phyloP scores from a whole-genome alignment of 2,329 filamentous ascomycete genomes.

The Trichoderma hamatum region DNA sequence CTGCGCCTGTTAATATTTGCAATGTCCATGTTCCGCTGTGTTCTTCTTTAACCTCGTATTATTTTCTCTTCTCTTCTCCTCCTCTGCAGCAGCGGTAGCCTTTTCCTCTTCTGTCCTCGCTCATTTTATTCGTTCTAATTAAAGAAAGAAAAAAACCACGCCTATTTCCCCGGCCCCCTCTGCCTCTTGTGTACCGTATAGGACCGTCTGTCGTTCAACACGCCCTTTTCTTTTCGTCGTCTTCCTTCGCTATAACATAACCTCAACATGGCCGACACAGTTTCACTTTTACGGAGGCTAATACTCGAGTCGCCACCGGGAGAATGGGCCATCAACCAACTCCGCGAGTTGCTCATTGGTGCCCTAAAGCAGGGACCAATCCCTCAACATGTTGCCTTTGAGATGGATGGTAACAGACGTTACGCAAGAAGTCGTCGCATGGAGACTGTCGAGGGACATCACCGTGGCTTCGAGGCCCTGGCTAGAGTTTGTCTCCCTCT shows the following conservation, averaged over 20 bases:
- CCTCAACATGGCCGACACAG: slow-evolving; percentile 54
- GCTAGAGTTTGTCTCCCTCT: slow-evolving; percentile 67
- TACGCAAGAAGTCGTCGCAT: slow-evolving; percentile 90
- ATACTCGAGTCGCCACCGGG: slow-evolving; percentile 85
- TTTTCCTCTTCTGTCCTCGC: slow-evolving; percentile 23
- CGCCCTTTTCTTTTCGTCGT: neutral
- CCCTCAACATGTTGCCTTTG: slow-evolving; percentile 95
- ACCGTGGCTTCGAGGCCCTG: slow-evolving; percentile 91
- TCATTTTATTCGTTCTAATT: slow-evolving; percentile 21
- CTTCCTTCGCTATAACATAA: neutral
- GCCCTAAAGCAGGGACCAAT: slow-evolving; percentile 88
- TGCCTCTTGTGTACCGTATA: neutral
- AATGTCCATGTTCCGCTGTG: slow-evolving; percentile 25
- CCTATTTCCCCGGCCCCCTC: slow-evolving; percentile 15
- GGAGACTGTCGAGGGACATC: slow-evolving; percentile 95
- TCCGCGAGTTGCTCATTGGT: slow-evolving; percentile 85
- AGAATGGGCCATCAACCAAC: slow-evolving; percentile 80
- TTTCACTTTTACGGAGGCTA: slow-evolving; percentile 64
- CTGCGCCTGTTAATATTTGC: slow-evolving; percentile 10
- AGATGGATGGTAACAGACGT: slow-evolving; percentile 97
- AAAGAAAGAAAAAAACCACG: slow-evolving; percentile 1
- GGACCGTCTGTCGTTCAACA: neutral
- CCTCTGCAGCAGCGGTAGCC: neutral
- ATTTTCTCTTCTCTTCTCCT: neutral
- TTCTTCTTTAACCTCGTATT: slow-evolving; percentile 10